Percentiles rank a stretch among this genome's conserved stretches.
These are phyloP conservation scores for Suhomyces bolitotheri DNA, from an alignment of 1,139 yeast species.

Conservation along the genomic window DNA sequence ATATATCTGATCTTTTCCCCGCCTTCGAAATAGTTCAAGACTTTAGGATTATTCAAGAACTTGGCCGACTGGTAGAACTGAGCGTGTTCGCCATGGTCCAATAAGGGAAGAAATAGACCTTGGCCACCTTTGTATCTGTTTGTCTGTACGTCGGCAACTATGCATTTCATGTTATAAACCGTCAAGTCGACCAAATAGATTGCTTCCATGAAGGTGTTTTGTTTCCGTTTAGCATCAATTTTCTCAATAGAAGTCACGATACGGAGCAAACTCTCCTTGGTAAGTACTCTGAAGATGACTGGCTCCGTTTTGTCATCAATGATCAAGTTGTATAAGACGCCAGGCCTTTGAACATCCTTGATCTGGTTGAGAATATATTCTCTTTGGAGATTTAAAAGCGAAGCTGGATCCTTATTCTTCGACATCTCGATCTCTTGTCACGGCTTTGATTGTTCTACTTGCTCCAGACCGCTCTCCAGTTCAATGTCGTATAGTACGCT, in stretches of 20 bases:
- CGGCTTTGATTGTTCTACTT: neutral
- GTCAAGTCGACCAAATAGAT: constrained; percentile 43
- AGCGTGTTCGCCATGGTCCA: constrained; percentile 24
- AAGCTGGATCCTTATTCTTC: constrained; percentile 33
- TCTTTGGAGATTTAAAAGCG: constrained; percentile 38
- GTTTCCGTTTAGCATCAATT: constrained; percentile 37
- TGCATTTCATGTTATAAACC: constrained; percentile 42
- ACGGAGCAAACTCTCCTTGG: constrained; percentile 41
- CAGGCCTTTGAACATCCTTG: constrained; percentile 34
- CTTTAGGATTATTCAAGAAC: constrained; percentile 35
- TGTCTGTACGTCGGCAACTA: constrained; percentile 43
- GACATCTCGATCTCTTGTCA: constrained; percentile 13
- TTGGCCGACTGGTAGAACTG: constrained; percentile 29
- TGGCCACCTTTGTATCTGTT: constrained; percentile 41
- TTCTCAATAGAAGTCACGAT: constrained; percentile 45
- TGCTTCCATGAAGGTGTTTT: constrained; percentile 42
- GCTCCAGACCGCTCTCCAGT: too few relatives aligned
- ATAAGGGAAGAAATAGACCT: constrained; percentile 38
- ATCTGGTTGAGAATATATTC: constrained; percentile 38
- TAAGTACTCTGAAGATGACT: constrained; percentile 34
- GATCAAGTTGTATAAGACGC: constrained; percentile 39
- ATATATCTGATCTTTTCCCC: constrained; percentile 31
- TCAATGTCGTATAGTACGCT: too few relatives aligned
- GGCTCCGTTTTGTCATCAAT: constrained; percentile 41
- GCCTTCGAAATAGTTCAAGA: constrained; percentile 32